phyloP scores from a whole-genome alignment of 2,329 filamentous ascomycete species.

The Elsinoe australis region DNA sequence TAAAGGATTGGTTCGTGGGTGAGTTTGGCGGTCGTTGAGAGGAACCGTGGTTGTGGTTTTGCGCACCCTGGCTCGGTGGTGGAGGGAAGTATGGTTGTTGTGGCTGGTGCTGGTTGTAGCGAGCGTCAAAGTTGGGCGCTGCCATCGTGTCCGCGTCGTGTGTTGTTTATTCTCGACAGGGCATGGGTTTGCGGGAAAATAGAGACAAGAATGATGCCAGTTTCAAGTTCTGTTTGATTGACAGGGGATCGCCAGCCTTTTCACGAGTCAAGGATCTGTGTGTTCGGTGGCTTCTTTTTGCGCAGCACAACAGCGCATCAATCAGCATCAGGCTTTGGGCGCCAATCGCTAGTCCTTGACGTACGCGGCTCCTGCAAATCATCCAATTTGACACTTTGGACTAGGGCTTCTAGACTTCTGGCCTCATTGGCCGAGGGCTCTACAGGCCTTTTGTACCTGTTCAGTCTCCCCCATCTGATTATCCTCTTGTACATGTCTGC shows the following conservation, averaged over 20 bases:
- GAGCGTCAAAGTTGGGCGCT: slow-evolving; percentile 15
- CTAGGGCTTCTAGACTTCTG: not conserved
- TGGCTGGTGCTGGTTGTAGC: slow-evolving; percentile 1
- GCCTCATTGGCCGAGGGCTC: not conserved
- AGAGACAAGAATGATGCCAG: not conserved
- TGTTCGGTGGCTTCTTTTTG: too few relatives aligned
- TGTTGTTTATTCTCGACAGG: too few relatives aligned
- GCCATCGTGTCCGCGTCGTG: slow-evolving; percentile 5
- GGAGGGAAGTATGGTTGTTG: slow-evolving; percentile 16
- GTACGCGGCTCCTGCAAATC: slow-evolving; percentile 10
- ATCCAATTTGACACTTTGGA: not conserved
- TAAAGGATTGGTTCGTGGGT: not conserved
- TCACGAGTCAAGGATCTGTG: not conserved
- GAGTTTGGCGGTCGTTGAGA: not conserved
- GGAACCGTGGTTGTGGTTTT: not conserved
- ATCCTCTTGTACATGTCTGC: too few relatives aligned
- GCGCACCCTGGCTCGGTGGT: not conserved
- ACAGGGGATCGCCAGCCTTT: not conserved
- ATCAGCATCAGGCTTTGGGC: not conserved
- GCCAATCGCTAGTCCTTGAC: slow-evolving; percentile 11
- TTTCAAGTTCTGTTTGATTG: too few relatives aligned
- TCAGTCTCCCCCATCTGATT: too few relatives aligned
- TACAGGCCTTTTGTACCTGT: too few relatives aligned
- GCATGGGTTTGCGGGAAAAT: not conserved
- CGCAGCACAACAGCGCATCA: not conserved